These are phyloP conservation scores for Dendrothele bispora DNA, from an alignment of 768 basidiomycete genomes.

Conservation along the genomic window DNA sequence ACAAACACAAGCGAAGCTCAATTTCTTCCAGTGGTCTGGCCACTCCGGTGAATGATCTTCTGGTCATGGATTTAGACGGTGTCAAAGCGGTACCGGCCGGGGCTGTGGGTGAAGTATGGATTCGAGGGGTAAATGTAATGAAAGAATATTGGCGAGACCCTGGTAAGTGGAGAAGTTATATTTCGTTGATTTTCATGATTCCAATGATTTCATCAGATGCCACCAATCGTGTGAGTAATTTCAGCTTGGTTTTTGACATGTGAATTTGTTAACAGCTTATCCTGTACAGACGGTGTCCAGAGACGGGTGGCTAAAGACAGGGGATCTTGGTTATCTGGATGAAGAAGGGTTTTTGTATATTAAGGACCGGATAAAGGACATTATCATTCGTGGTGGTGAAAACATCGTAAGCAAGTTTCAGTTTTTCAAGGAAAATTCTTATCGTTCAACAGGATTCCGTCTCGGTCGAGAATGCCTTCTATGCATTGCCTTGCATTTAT, in stretches of 20 bases:
- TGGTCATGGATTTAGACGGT: slow-evolving; percentile 47
- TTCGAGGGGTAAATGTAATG: slow-evolving; percentile 64
- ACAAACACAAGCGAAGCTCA: not conserved
- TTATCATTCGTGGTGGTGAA: slow-evolving; percentile 55
- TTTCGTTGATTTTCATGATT: not conserved
- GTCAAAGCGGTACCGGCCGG: slow-evolving; percentile 33
- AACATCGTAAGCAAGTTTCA: slow-evolving; percentile 48
- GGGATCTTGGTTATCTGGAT: slow-evolving; percentile 54
- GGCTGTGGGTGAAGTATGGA: slow-evolving; percentile 49
- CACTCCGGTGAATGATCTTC: slow-evolving; percentile 55
- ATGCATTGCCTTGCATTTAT: slow-evolving; percentile 50
- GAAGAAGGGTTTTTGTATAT: slow-evolving; percentile 47
- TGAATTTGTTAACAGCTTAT: not conserved
- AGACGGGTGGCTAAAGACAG: slow-evolving; percentile 59
- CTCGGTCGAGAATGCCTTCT: slow-evolving; percentile 60
- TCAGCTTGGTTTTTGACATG: slow-evolving; percentile 20
- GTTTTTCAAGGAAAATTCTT: slow-evolving; percentile 13
- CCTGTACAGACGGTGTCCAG: slow-evolving; percentile 24
- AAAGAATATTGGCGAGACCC: slow-evolving; percentile 61
- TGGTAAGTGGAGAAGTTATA: slow-evolving; percentile 28
- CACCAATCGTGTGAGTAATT: slow-evolving; percentile 46
- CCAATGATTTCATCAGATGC: slow-evolving; percentile 18
- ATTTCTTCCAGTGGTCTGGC: slow-evolving; percentile 36
- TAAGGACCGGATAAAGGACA: slow-evolving; percentile 8
- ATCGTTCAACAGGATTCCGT: slow-evolving; percentile 46